Conservation (phyloP, 768 basidiomycete genomes). For the Termitomyces titanicus region DNA sequence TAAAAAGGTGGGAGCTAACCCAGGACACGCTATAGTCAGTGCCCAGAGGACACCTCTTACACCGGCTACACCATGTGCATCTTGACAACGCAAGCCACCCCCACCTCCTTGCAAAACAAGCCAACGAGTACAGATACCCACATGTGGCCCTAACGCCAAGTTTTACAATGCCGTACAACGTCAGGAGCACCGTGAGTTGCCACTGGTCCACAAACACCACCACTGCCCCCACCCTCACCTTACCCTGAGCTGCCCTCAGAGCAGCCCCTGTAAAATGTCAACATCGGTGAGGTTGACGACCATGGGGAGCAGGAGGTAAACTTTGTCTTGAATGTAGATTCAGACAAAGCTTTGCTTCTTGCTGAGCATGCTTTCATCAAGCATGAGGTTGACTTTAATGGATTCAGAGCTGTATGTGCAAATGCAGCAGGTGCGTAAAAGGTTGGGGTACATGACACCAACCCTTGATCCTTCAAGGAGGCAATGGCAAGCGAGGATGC, state of each 20-base stretch:
- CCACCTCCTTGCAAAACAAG: neutral
- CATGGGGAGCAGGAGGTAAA: constrained; percentile 2
- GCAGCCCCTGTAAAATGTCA: neutral
- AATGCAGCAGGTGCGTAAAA: neutral
- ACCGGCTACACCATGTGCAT: neutral
- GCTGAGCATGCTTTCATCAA: neutral
- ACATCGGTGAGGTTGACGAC: neutral
- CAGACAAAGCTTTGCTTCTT: neutral
- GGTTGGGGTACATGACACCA: constrained; percentile 1
- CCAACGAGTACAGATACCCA: neutral
- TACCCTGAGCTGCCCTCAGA: neutral
- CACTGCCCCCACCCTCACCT: neutral
- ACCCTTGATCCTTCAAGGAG: constrained; percentile 12
- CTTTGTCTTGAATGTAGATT: neutral
- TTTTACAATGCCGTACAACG: neutral
- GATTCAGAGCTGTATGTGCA: neutral
- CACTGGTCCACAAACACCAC: neutral
- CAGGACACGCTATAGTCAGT: no score
- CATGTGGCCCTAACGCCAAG: neutral
- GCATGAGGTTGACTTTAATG: neutral
- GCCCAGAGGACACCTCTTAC: no score
- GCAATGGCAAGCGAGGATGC: constrained; percentile 18
- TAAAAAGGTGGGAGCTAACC: no score
- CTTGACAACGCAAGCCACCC: neutral
- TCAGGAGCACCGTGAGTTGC: neutral